Base-by-base conservation (phyloP, 805 yeast genomes). In the Barnettozyma salicaria region DNA sequence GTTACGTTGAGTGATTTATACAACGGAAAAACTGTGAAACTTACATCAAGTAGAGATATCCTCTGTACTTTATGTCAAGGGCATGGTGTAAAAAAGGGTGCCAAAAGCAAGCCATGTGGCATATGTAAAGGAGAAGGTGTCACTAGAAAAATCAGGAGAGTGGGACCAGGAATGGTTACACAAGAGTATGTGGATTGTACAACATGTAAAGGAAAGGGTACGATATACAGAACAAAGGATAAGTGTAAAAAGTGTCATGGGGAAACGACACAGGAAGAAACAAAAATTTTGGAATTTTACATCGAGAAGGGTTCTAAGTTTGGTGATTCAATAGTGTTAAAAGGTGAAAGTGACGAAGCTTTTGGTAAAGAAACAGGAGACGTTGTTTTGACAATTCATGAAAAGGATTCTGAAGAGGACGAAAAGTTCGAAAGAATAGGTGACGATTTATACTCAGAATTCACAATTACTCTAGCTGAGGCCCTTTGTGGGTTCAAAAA, bases 401-500 rank as follows among this genome's bases (percentile, higher is more conserved):
- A 76, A 44, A 65, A 68, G 39, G 42, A 43, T 30, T n/a, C 23
- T 17, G 34, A 36, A 5, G 35, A 32, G 5, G 34, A 3, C 74
- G 35, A 38, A 10, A 9, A 26, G 21, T 80, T 87, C 50, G 61
- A 61, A 26, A 67, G 92, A 38, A 66, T 68, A 28, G 80, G 75
- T 7, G 59, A 75, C 44, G 90, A 89, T 56, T 60, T 92, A 34
- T 74, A 74, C 47, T 70, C 85, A 3, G 64, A 68, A 20, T 60
- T 78, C 27, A 65, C 64, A 7, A 73, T 90, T 27, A 67, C 94
- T 2, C 64, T 90, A 35, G 75, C 75, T 11, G 97, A 90, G 47
- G 80, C 96, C 0, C 65, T 90, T n/a, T 73, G 86, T 41, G 97
- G 97, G 3, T 81, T 89, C 50, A 63, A 72, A 24, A 65, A 78